Conservation (phyloP, 352 stramenopile species). For the Phytophthora sojae region DNA sequence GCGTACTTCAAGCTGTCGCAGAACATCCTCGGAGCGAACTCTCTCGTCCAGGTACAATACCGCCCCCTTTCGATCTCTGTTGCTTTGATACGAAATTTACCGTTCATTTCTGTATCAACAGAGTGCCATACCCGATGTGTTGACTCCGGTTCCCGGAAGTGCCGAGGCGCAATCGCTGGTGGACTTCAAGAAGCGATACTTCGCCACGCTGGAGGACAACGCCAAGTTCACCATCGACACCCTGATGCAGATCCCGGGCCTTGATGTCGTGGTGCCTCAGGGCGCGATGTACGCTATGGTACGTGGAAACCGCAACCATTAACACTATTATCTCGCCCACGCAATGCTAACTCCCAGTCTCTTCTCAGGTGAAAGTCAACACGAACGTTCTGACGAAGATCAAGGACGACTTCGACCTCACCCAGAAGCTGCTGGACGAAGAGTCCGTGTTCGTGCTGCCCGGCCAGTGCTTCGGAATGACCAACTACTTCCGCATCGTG, state of each 20-base stretch:
- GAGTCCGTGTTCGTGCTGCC: slow-evolving; percentile 97
- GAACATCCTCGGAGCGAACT: slow-evolving; percentile 92
- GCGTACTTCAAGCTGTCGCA: slow-evolving; percentile 94
- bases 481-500: slow-evolving; percentile 81
- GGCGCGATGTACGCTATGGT: slow-evolving; percentile 97
- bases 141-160: slow-evolving; percentile 72
- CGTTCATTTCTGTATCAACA: slow-evolving; percentile 22
- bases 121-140: slow-evolving; percentile 83
- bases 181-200: slow-evolving; percentile 88
- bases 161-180: slow-evolving; percentile 66
- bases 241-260: slow-evolving; percentile 79
- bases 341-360: neutral
- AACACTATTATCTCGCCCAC: neutral
- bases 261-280: slow-evolving; percentile 90
- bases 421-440: slow-evolving; percentile 94
- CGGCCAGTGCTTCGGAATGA: slow-evolving; percentile 76
- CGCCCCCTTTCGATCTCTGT: neutral
- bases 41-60: slow-evolving; percentile 75
- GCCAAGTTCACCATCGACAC: slow-evolving; percentile 82
- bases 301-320: slow-evolving; percentile 11
- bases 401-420: slow-evolving; percentile 94
- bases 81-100: neutral
- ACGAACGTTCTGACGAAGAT: slow-evolving; percentile 79
- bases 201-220: slow-evolving; percentile 87
- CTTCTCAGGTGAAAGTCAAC: slow-evolving; percentile 64